Base-by-base conservation (phyloP, 345 rosid species). In the Camelina sativa region DNA sequence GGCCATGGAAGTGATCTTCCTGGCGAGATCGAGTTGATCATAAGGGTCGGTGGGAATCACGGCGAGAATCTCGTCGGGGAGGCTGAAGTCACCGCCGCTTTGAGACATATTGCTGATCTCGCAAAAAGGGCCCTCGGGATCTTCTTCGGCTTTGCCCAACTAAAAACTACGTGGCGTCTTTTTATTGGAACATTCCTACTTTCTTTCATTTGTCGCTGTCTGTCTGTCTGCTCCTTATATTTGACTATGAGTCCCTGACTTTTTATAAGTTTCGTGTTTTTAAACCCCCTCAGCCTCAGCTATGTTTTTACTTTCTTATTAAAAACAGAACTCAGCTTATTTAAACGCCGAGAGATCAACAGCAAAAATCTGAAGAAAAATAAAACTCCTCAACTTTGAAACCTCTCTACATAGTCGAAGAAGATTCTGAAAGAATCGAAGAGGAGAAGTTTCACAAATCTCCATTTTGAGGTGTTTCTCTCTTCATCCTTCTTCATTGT, bases 1-100 rank as follows among this genome's bases (percentile, higher is more conserved):
- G 4, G 99, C 99, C 91, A 91, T 84, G 66, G 99, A 90, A 11
- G 97, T 94, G 76, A 91, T 94, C 88, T 90, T 91, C 66, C 97
- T 89, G 8, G 99, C 97, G 76, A 94, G 91, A 85, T 94, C 97
- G 80, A 94, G 86, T 80, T 91, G 95, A 23, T 94, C 97, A 79
- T 87, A 91, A 10, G 97, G 95, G 50, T 94, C 96, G 32, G 93
- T 69, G 13, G 98, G 97, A 17, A 94, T 90, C 61, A 90, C 89
- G 11, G 93, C 87, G 57, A 90, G 85, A 34, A 94, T 76, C 82
- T 88, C 93, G 51, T 94, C 96, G 68, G 92, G 71, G 30, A 94
- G 71, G 53, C 76, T 75, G 60, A 91, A 90, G 78, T 88, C 93
- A 12, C 72, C 72, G 71, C 51, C 55, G 38, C 44, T 55, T 57